Evolutionary conservation across 1,284 basidiomycete species (phyloP).

Genomic region (Somion occarium): DNA sequence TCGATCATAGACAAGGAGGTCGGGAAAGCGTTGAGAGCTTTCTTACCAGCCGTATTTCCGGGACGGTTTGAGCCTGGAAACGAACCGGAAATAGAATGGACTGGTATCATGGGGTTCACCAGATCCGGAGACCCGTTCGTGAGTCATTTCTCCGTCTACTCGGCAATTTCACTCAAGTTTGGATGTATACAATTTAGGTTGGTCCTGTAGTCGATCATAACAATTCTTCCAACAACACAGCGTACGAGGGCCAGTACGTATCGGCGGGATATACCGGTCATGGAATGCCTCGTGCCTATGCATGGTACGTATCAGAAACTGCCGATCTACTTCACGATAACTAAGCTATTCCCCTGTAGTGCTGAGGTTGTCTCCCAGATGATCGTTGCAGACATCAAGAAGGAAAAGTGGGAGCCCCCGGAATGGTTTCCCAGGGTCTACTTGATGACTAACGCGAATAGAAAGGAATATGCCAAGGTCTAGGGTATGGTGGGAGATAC

Average conservation of each 20-base stretch:
- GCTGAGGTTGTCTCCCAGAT: constrained; percentile 8
- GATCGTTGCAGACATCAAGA: constrained; percentile 5
- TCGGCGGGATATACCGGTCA: constrained; percentile 75
- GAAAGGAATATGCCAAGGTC: background rate
- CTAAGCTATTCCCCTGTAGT: constrained; percentile 3
- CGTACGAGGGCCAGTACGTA: constrained; percentile 61
- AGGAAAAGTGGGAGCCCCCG: constrained; percentile 2
- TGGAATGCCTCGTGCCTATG: constrained; percentile 76
- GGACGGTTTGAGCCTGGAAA: constrained; percentile 40
- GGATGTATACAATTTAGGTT: constrained; percentile 39
- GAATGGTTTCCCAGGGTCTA: constrained; percentile 8
- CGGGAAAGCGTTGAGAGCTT: constrained; percentile 45
- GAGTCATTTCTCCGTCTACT: constrained; percentile 28
- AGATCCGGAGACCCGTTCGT: constrained; percentile 64
- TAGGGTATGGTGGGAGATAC: too few relatives aligned
- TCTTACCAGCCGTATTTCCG: constrained; percentile 59
- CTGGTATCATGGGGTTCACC: constrained; percentile 82
- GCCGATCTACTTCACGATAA: too few relatives aligned
- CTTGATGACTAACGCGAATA: constrained; percentile 2
- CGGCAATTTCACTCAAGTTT: background rate
- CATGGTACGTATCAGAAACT: constrained; percentile 58
- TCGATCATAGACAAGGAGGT: constrained; percentile 44
- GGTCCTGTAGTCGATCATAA: constrained; percentile 48
- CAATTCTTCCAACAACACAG: constrained; percentile 11
- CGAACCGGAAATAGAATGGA: constrained; percentile 75